A percentile compares a stretch with the other conserved stretches of the same genome.
Conservation (phyloP, 345 rosid genomes). For the Aquilaria yunnanensis region DNA sequence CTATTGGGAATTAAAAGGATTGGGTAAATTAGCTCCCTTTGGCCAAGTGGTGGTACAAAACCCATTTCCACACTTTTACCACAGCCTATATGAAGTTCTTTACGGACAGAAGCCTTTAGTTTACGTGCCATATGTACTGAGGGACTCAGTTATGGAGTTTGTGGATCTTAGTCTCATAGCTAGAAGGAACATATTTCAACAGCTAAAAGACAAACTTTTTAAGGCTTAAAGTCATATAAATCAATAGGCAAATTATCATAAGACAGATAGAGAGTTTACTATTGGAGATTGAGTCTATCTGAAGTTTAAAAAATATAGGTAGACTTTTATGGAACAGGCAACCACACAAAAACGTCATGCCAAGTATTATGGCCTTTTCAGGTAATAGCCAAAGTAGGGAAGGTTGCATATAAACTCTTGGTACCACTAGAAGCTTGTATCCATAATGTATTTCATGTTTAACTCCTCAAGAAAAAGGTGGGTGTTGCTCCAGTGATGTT, state of each 20-base stretch:
- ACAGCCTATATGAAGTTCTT: neutral
- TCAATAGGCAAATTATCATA: neutral
- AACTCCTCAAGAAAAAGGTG: neutral
- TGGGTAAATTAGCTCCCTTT: neutral
- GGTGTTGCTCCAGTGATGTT: neutral
- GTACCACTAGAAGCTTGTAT: neutral
- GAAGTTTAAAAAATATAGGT: neutral
- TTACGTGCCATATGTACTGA: neutral
- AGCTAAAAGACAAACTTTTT: neutral
- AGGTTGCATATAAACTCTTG: neutral
- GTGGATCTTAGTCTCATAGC: neutral
- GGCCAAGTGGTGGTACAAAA: neutral
- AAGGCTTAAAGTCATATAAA: neutral
- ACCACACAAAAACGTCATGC: neutral
- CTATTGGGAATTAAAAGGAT: neutral
- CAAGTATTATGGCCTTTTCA: neutral
- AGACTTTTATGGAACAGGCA: neutral
- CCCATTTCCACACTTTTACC: neutral
- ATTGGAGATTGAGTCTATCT: neutral
- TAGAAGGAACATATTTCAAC: neutral
- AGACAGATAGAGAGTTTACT: neutral
- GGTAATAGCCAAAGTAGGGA: neutral
- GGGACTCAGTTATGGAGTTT: neutral
- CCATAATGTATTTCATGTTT: neutral
- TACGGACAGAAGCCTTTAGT: neutral